A percentile compares a stretch with the other conserved stretches of the same genome.
Evolutionary conservation across 225 moss, liverwort and hornwort species (phyloP).

Genomic region (Bryoerythrophyllum caledonicum): DNA sequence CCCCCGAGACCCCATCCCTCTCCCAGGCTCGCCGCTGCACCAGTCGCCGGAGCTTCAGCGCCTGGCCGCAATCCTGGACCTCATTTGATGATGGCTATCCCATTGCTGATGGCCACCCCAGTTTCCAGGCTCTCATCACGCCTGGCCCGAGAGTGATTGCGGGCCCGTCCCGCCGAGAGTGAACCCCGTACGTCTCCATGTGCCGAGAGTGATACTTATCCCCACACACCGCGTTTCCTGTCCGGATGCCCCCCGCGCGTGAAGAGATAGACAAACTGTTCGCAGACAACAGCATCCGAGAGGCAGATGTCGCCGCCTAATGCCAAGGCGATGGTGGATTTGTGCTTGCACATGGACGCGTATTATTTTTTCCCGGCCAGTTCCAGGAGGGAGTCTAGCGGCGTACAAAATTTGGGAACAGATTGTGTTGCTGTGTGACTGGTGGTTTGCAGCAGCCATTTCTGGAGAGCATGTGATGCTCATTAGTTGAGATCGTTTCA

Average conservation of each 20-base stretch:
- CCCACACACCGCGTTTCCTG: background rate
- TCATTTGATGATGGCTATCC: no score
- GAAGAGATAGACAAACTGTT: background rate
- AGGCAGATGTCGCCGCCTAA: conserved; percentile 5
- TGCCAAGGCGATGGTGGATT: background rate
- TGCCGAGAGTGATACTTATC: background rate
- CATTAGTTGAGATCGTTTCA: background rate
- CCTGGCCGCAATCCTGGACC: conserved; percentile 40
- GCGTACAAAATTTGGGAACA: background rate
- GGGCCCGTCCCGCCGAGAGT: conserved; percentile 17
- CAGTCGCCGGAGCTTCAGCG: conserved; percentile 40
- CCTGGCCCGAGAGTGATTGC: conserved; percentile 18
- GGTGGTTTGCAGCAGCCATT: background rate
- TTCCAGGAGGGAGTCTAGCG: background rate
- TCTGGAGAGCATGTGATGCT: background rate
- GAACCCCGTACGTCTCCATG: background rate
- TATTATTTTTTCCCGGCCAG: background rate
- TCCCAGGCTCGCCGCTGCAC: background rate
- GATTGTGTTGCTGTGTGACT: background rate
- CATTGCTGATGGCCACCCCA: no score
- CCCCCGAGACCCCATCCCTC: background rate
- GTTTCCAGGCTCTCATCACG: conserved; percentile 6
- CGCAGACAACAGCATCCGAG: background rate
- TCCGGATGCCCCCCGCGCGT: background rate
- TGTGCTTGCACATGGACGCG: background rate